Percentiles rank a stretch among this genome's conserved stretches.
Conservation (phyloP, 805 yeast genomes). For the Komagataella pastoris region DNA sequence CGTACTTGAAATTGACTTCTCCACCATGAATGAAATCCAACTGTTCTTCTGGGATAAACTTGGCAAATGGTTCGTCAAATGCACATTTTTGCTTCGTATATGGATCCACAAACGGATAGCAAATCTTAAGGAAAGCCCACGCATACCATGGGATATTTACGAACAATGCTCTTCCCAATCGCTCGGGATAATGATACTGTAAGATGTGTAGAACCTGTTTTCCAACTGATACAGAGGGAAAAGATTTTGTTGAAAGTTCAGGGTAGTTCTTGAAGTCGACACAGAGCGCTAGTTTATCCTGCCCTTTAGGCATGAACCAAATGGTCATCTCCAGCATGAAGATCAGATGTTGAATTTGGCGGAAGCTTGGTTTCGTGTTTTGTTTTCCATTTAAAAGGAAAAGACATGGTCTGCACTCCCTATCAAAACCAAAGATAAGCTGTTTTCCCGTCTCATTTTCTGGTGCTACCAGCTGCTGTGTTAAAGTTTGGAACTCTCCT, state of each 20-base stretch:
- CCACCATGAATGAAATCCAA: conserved; percentile 72
- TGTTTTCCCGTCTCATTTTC: conserved; percentile 84
- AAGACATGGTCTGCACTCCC: conserved; percentile 70
- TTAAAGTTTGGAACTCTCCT: conserved; percentile 25
- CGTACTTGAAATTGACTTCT: conserved; percentile 56
- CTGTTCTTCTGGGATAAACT: conserved; percentile 63
- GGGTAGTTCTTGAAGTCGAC: conserved; percentile 76
- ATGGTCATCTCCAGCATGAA: conserved; percentile 79
- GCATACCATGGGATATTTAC: conserved; percentile 83
- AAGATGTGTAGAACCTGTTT: conserved; percentile 74
- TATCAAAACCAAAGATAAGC: conserved; percentile 72
- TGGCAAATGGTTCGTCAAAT: conserved; percentile 66
- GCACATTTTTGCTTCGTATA: conserved; percentile 77
- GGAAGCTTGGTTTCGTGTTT: conserved; percentile 68
- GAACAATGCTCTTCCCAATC: conserved; percentile 73
- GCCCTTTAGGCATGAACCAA: conserved; percentile 82
- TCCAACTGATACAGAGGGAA: conserved; percentile 67
- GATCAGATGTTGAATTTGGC: conserved; percentile 82
- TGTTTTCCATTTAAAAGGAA: conserved; percentile 81
- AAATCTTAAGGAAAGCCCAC: conserved; percentile 77
- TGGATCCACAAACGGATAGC: conserved; percentile 86
- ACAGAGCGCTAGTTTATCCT: conserved; percentile 70
- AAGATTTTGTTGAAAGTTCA: conserved; percentile 25
- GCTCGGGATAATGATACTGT: conserved; percentile 87
- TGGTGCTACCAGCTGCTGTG: conserved; percentile 26